Evolutionary conservation across 495 filamentous ascomycete genomes (phyloP).

Genomic region (Terfezia boudieri): DNA sequence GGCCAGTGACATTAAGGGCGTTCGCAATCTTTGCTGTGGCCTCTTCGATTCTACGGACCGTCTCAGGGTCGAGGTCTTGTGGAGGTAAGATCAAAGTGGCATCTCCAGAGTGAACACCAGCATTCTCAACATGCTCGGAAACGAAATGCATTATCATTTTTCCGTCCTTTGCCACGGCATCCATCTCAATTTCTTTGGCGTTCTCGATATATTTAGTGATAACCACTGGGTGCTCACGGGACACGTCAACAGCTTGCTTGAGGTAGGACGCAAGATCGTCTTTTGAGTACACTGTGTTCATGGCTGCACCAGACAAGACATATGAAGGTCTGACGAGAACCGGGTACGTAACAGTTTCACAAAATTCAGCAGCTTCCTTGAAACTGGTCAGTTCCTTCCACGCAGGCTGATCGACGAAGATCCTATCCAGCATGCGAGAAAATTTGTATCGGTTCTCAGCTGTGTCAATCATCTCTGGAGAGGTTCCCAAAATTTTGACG

Average conservation of each 20-base stretch:
- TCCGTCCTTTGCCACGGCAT: conserved; percentile 75
- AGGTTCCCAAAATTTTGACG: conserved; percentile 81
- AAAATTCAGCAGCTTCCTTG: conserved; percentile 65
- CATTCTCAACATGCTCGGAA: conserved; percentile 88
- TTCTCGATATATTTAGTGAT: conserved; percentile 98
- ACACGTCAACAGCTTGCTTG: conserved; percentile 70
- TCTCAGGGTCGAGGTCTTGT: conserved; percentile 78
- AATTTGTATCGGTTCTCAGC: conserved; percentile 98
- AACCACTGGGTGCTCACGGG: conserved; percentile 85
- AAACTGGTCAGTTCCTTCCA: conserved; percentile 95
- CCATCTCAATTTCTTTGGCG: conserved; percentile 93
- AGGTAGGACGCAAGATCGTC: conserved; percentile 78
- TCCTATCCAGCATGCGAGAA: conserved; percentile 85
- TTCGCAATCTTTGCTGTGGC: conserved; percentile 88
- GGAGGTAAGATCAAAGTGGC: conserved; percentile 83
- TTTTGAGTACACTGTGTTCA: conserved; percentile 86
- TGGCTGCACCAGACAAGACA: conserved; percentile 87
- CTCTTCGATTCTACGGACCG: conserved; percentile 74
- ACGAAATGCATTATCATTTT: conserved; percentile 81
- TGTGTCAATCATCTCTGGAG: conserved; percentile 94
- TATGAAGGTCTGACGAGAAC: conserved; percentile 89
- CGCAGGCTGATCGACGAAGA: conserved; percentile 87
- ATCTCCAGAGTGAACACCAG: conserved; percentile 91
- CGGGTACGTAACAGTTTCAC: conserved; percentile 64
- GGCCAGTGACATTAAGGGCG: conserved; percentile 87